phyloP scores from a whole-genome alignment of 2,329 filamentous ascomycete species.

The Xylariales sp. region DNA sequence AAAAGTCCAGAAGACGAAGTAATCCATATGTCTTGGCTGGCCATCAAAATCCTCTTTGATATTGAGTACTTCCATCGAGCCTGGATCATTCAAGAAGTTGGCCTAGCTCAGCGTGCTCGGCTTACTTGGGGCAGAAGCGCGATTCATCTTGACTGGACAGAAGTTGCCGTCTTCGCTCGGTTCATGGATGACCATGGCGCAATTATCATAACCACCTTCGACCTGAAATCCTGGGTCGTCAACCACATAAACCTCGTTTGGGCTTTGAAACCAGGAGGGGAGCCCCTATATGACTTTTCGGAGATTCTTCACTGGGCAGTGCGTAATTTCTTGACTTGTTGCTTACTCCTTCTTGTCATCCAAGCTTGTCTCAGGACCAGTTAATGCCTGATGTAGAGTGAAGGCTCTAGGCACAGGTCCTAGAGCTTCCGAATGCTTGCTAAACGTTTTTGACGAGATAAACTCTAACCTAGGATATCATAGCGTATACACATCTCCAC shows the following conservation, averaged over 20 bases:
- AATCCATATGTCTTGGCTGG: constrained; percentile 5
- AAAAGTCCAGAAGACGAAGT: constrained; percentile 2
- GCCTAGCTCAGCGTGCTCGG: neutral
- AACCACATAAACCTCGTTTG: constrained; percentile 6
- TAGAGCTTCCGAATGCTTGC: no score
- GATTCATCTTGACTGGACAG: neutral
- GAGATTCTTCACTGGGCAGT: constrained; percentile 6
- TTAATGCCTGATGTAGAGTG: no score
- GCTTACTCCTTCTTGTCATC: no score
- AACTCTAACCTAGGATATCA: no score
- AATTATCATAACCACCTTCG: neutral
- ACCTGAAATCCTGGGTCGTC: constrained; percentile 5
- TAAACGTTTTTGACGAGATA: no score
- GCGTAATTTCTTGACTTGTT: no score
- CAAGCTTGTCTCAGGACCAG: no score
- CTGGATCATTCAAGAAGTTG: constrained; percentile 8
- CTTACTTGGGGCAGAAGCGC: constrained; percentile 1
- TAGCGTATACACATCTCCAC: constrained; percentile 5
- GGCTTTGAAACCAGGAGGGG: constrained; percentile 3
- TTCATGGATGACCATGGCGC: constrained; percentile 4
- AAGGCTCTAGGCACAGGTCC: no score
- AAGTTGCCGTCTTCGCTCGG: neutral
- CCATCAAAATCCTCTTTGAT: constrained; percentile 4
- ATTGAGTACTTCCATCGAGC: constrained; percentile 6
- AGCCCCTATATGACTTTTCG: neutral